Percentiles rank a stretch among this genome's conserved stretches.
Evolutionary conservation across 352 stramenopile genomes (phyloP).

Genomic region (Thraustotheca clavata): DNA sequence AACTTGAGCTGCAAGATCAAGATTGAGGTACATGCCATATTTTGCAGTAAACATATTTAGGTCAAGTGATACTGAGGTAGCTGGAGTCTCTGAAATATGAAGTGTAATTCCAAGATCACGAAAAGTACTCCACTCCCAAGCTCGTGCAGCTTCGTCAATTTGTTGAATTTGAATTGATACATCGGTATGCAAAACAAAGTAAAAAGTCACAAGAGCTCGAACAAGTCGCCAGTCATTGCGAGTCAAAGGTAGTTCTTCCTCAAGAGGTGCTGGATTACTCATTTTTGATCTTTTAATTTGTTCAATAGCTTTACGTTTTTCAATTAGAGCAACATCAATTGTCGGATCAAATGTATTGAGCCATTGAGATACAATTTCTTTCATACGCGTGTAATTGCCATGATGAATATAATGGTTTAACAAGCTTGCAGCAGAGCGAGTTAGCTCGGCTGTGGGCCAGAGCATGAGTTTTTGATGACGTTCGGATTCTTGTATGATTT

Average conservation of each 20-base stretch:
- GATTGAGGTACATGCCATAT: constrained; percentile 79
- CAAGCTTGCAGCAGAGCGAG: constrained; percentile 64
- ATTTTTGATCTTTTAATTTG: constrained; percentile 12
- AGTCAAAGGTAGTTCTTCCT: constrained; percentile 64
- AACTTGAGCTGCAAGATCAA: constrained; percentile 69
- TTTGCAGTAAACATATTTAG: constrained; percentile 62
- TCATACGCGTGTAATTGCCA: constrained; percentile 28
- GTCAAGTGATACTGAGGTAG: background rate
- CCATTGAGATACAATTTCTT: constrained; percentile 29
- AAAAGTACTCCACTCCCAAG: background rate
- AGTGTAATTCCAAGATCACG: too few species aligned
- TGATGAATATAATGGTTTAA: constrained; percentile 67
- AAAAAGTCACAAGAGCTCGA: constrained; percentile 64
- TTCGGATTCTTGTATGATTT: constrained; percentile 51
- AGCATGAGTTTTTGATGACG: constrained; percentile 54
- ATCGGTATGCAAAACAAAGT: constrained; percentile 51
- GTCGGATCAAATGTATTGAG: constrained; percentile 69
- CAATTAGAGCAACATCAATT: constrained; percentile 11
- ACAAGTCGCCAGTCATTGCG: constrained; percentile 78
- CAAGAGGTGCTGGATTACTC: background rate
- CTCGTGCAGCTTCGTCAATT: background rate
- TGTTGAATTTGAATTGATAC: background rate
- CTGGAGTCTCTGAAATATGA: too few species aligned
- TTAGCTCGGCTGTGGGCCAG: constrained; percentile 74
- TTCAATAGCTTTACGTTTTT: constrained; percentile 18